Evolutionary conservation across 345 rosid species (phyloP).

Genomic region (Arabidopsis arenosa): DNA sequence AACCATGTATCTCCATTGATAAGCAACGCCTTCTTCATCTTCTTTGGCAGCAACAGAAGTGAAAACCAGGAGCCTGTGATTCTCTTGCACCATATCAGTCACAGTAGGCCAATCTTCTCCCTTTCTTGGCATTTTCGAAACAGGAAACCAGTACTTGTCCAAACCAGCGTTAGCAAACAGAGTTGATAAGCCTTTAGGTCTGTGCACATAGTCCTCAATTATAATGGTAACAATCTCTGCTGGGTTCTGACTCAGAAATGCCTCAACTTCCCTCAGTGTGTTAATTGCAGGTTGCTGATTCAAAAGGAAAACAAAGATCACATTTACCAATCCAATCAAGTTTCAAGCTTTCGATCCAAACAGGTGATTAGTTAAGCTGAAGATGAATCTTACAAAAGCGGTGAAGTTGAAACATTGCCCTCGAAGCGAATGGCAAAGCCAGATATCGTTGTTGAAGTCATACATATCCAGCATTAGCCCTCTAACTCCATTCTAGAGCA

Average conservation of each 20-base stretch:
- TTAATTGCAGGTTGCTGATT: conserved; percentile 88
- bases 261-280: conserved; percentile 88
- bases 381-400: conserved; percentile 71
- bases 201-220: conserved; percentile 90
- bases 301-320: neutral
- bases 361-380: conserved; percentile 8
- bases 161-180: conserved; percentile 80
- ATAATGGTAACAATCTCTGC: conserved; percentile 87
- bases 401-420: conserved; percentile 98
- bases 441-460: conserved; percentile 78
- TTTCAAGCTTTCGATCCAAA: conserved; percentile 1
- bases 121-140: conserved; percentile 85
- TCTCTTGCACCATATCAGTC: conserved; percentile 83
- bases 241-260: conserved; percentile 79
- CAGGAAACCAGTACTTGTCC: conserved; percentile 86
- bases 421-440: conserved; percentile 96
- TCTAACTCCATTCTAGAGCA: conserved; percentile 86
- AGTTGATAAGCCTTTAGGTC: conserved; percentile 78
- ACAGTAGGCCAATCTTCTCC: conserved; percentile 99
- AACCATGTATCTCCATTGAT: conserved; percentile 91
- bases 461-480: conserved; percentile 99
- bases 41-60: conserved; percentile 92
- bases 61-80: conserved; percentile 85
- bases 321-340: conserved; percentile 5
- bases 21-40: conserved; percentile 96